Conservation (phyloP, 208 protist species). For the Wallacemonas sp. region DNA sequence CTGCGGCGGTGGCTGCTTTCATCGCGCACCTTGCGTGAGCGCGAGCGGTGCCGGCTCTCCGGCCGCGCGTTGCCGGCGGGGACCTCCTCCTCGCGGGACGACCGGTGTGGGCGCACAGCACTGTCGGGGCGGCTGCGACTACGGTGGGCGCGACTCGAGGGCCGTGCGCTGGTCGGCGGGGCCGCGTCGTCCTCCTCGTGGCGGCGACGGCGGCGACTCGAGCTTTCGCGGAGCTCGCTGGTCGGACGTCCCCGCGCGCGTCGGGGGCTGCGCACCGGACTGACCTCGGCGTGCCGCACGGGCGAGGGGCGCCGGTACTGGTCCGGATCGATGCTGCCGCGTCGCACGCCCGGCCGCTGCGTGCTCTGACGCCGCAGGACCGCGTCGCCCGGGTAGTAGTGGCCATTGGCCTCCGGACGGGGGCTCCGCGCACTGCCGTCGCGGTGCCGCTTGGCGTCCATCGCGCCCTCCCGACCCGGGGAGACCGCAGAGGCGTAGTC, state of each 20-base stretch:
- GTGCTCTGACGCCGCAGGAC: slow-evolving; percentile 19
- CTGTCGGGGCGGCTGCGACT: slow-evolving; percentile 10
- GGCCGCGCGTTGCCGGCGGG: slow-evolving; percentile 23
- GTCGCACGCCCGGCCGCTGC: slow-evolving; percentile 13
- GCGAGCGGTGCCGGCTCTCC: slow-evolving; percentile 21
- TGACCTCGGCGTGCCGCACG: background rate
- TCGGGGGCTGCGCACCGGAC: slow-evolving; percentile 4
- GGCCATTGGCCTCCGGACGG: background rate
- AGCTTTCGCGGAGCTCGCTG: background rate
- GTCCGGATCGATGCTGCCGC: slow-evolving; percentile 18
- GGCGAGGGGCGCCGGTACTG: slow-evolving; percentile 19
- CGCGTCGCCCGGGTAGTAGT: slow-evolving; percentile 6
- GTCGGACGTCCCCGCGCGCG: background rate
- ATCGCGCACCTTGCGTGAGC: slow-evolving; percentile 15
- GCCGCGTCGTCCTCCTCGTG: background rate
- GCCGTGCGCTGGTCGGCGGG: background rate
- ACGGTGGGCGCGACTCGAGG: slow-evolving; percentile 5
- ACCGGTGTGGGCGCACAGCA: background rate
- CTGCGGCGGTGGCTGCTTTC: slow-evolving; percentile 3
- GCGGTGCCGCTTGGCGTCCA: background rate
- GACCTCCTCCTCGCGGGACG: slow-evolving; percentile 3
- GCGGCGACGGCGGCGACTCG: background rate
- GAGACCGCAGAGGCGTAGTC: slow-evolving; percentile 10
- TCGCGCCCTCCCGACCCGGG: background rate
- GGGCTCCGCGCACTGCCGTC: background rate